These are phyloP conservation scores for Aspergillus nidulans DNA, from an alignment of 495 filamentous ascomycete species.

Conservation along the genomic window DNA sequence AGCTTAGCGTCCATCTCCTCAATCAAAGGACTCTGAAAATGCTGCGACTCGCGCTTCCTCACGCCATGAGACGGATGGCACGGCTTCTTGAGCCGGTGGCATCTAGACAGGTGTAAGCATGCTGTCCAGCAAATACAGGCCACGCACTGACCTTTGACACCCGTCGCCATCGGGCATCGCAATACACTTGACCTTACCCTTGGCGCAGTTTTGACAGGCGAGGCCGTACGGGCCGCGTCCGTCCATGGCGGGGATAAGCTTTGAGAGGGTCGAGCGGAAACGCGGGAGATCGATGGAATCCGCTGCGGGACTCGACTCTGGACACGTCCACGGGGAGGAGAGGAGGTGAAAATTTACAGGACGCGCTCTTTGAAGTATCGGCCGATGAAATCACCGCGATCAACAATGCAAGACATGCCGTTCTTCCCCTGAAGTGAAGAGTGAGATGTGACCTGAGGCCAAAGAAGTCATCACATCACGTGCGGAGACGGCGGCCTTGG, in stretches of 20 bases:
- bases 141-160: slow-evolving; percentile 33
- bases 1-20: slow-evolving; percentile 33
- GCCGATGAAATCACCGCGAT: too few species aligned
- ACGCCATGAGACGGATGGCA: slow-evolving; percentile 23
- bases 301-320: too few species aligned
- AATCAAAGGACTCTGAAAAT: slow-evolving; percentile 15
- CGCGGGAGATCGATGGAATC: background rate
- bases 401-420: too few species aligned
- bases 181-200: slow-evolving; percentile 51
- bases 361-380: too few species aligned
- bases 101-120: slow-evolving; percentile 20
- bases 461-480: too few species aligned
- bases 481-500: too few species aligned
- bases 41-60: slow-evolving; percentile 19
- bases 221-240: slow-evolving; percentile 1
- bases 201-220: slow-evolving; percentile 47
- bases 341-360: too few species aligned
- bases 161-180: slow-evolving; percentile 21
- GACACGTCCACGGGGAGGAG: too few species aligned
- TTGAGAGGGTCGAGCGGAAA: background rate
- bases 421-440: too few species aligned
- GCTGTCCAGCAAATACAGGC: background rate
- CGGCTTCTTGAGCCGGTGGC: slow-evolving; percentile 33
- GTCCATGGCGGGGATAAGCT: background rate
- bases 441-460: too few species aligned